phyloP scores from a whole-genome alignment of 176 grass and related monocot genomes.

The Carex kokanica region DNA sequence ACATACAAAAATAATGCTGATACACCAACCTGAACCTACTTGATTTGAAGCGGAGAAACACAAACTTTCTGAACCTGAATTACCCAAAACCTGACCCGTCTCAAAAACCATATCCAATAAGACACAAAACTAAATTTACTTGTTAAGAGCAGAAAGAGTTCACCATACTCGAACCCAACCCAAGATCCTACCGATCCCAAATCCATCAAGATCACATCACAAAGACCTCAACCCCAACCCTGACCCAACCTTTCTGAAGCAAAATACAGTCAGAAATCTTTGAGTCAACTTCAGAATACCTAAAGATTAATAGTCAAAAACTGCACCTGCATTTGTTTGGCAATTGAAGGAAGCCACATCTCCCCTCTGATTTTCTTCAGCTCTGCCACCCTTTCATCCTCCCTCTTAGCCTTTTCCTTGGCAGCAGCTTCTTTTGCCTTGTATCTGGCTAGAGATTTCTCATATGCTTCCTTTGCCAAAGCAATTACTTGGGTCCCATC shows the following conservation, averaged over 20 bases:
- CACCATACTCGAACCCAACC: background rate
- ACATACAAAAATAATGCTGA: background rate
- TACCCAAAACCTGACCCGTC: background rate
- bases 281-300: background rate
- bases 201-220: background rate
- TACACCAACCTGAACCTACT: background rate
- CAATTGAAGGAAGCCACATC: conserved; percentile 97
- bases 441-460: conserved; percentile 58
- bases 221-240: background rate
- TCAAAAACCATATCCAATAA: background rate
- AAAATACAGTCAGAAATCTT: background rate
- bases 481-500: conserved; percentile 61
- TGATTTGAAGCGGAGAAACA: background rate
- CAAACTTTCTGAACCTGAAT: background rate
- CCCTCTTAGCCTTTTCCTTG: conserved; percentile 62
- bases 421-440: conserved; percentile 66
- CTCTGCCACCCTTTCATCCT: conserved; percentile 71
- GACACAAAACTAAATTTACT: background rate
- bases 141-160: background rate
- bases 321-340: conserved; percentile 65
- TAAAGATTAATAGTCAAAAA: background rate
- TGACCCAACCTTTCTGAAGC: background rate
- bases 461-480: conserved; percentile 53
- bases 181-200: background rate
- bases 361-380: conserved; percentile 86